These are phyloP conservation scores for Odontarrhena argentea DNA, from an alignment of 345 rosid genomes.

Conservation along the genomic window DNA sequence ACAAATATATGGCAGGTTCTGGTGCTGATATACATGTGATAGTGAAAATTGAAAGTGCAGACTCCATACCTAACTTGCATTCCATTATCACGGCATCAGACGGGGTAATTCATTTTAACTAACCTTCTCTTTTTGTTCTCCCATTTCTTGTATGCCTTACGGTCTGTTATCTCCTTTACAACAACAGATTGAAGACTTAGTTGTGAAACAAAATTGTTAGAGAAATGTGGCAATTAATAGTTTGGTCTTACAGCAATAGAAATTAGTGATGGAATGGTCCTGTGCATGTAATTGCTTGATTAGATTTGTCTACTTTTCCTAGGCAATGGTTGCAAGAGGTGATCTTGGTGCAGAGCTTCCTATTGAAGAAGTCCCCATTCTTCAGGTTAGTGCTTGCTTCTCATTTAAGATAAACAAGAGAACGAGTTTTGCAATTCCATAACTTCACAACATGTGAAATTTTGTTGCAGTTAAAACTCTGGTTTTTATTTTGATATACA, in stretches of 20 bases:
- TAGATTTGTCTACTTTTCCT: constrained; percentile 22
- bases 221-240: neutral
- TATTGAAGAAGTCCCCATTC: constrained; percentile 96
- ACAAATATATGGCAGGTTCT: constrained; percentile 46
- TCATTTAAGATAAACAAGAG: constrained; percentile 13
- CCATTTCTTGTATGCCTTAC: neutral
- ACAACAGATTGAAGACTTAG: constrained; percentile 10
- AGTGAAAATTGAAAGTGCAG: constrained; percentile 95
- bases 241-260: neutral
- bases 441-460: constrained; percentile 14
- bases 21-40: constrained; percentile 89
- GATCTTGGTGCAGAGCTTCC: constrained; percentile 99
- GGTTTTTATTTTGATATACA: constrained; percentile 38
- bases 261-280: neutral
- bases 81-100: constrained; percentile 98
- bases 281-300: constrained; percentile 21
- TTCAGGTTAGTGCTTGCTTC: constrained; percentile 64
- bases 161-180: neutral
- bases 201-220: neutral
- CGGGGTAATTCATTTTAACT: constrained; percentile 65
- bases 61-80: constrained; percentile 89
- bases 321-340: constrained; percentile 99
- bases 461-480: constrained; percentile 19
- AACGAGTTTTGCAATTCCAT: constrained; percentile 16
- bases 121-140: constrained; percentile 11